A percentile compares a stretch with the other conserved stretches of the same genome.
phyloP scores from a whole-genome alignment of 345 rosid genomes.

The Citrus glauca region DNA sequence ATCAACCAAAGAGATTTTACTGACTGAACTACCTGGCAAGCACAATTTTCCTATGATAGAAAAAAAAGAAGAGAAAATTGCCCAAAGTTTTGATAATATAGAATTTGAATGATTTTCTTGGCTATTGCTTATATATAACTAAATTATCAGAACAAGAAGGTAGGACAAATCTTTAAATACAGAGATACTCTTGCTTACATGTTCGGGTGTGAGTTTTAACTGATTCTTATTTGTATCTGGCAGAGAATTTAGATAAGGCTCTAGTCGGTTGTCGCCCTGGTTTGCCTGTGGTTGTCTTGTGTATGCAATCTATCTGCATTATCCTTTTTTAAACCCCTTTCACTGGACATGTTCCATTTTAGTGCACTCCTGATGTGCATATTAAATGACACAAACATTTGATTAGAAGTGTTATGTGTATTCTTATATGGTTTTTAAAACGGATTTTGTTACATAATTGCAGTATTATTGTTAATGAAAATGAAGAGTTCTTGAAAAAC shows the following conservation, averaged over 20 bases:
- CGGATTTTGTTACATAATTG: constrained; percentile 17
- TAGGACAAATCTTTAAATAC: not conserved
- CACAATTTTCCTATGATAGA: not conserved
- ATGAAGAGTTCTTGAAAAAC: constrained; percentile 61
- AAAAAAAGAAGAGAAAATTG: no score
- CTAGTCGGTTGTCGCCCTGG: not conserved
- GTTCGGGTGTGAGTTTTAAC: not conserved
- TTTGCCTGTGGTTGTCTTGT: not conserved
- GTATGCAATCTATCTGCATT: not conserved
- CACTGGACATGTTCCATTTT: not conserved
- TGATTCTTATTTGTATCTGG: not conserved
- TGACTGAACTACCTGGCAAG: not conserved
- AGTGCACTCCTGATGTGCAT: not conserved
- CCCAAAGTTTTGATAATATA: not conserved
- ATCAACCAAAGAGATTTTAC: not conserved
- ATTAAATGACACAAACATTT: not conserved
- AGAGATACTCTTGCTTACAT: not conserved
- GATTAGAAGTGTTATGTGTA: not conserved
- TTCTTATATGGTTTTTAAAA: constrained; percentile 8
- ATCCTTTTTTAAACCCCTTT: not conserved
- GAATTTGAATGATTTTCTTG: not conserved
- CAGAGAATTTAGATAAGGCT: not conserved
- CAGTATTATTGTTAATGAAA: constrained; percentile 53
- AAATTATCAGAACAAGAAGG: not conserved
- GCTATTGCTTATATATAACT: not conserved